Evolutionary conservation across 306 rosid species (phyloP).

Genomic region (Vigna radiata): DNA sequence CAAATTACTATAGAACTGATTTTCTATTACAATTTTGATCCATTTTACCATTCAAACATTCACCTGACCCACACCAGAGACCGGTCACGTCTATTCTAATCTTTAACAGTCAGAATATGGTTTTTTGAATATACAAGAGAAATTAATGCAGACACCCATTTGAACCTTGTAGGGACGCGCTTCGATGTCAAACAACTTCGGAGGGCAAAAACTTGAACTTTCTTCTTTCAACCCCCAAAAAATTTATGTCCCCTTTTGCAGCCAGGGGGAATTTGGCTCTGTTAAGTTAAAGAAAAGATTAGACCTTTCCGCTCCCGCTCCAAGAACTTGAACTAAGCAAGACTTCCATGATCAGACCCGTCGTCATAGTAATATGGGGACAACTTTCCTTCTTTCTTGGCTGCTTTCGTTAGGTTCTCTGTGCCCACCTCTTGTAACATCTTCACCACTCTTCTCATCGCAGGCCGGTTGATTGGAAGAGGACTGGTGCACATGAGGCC

Average conservation of each 20-base stretch:
- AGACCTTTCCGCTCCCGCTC: background rate
- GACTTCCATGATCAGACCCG: slow-evolving; percentile 73
- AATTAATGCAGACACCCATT: slow-evolving; percentile 36
- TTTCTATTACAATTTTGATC: slow-evolving; percentile 15
- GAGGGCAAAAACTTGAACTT: slow-evolving; percentile 41
- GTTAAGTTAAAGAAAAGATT: slow-evolving; percentile 32
- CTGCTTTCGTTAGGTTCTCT: slow-evolving; percentile 45
- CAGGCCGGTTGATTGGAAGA: slow-evolving; percentile 77
- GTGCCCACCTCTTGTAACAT: slow-evolving; percentile 67
- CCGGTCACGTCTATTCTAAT: slow-evolving; percentile 29
- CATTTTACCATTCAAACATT: slow-evolving; percentile 36
- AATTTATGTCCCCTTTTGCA: slow-evolving; percentile 6
- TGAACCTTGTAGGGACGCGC: slow-evolving; percentile 35
- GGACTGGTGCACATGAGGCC: slow-evolving; percentile 94
- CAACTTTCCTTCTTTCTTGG: slow-evolving; percentile 62
- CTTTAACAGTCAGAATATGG: slow-evolving; percentile 37
- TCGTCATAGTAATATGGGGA: slow-evolving; percentile 75
- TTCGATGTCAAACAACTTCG: slow-evolving; percentile 40
- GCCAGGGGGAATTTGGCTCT: slow-evolving; percentile 35
- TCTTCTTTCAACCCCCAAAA: slow-evolving; percentile 14
- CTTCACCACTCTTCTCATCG: slow-evolving; percentile 76
- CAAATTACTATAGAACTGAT: slow-evolving; percentile 2
- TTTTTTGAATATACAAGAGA: slow-evolving; percentile 17
- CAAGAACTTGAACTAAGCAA: slow-evolving; percentile 52
- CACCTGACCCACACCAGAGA: slow-evolving; percentile 38